Conservation (phyloP, 2,329 filamentous ascomycete species). For the Talaromyces pinophilus region DNA sequence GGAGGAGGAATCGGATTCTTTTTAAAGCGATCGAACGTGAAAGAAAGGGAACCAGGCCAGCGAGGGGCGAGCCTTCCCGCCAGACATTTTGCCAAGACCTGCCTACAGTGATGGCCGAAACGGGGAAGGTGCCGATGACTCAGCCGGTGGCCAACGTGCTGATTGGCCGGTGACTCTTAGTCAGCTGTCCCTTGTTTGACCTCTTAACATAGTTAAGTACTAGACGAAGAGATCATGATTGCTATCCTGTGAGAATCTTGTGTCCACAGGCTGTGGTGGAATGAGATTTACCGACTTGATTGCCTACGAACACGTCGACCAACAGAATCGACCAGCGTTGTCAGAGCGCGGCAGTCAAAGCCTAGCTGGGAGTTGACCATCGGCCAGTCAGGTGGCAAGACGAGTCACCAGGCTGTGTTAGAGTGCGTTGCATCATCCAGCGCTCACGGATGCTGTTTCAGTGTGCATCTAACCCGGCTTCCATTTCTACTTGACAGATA, state of each 20-base stretch:
- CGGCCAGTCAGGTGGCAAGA: conserved; percentile 14
- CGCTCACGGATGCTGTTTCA: background rate
- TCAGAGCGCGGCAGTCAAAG: background rate
- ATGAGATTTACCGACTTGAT: too few species aligned
- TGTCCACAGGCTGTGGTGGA: background rate
- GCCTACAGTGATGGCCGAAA: conserved; percentile 22
- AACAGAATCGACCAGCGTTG: background rate
- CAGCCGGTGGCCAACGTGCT: conserved; percentile 25
- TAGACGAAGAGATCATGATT: background rate
- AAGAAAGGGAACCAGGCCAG: background rate
- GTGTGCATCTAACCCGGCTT: background rate
- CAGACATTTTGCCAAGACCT: conserved; percentile 22
- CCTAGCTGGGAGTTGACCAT: background rate
- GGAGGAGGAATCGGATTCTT: conserved; percentile 4
- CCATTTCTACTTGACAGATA: too few species aligned
- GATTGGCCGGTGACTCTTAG: conserved; percentile 19
- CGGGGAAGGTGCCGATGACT: conserved; percentile 29
- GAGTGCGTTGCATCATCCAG: conserved; percentile 10
- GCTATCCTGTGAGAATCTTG: background rate
- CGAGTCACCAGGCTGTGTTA: conserved; percentile 16
- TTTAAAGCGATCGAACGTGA: conserved; percentile 9
- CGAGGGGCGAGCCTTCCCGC: conserved; percentile 18
- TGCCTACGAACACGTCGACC: background rate
- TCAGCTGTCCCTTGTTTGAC: background rate
- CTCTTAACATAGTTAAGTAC: background rate